A percentile compares a stretch with the other conserved stretches of the same genome.
phyloP scores from a whole-genome alignment of 208 protist genomes.

The Wallacemonas sp. region DNA sequence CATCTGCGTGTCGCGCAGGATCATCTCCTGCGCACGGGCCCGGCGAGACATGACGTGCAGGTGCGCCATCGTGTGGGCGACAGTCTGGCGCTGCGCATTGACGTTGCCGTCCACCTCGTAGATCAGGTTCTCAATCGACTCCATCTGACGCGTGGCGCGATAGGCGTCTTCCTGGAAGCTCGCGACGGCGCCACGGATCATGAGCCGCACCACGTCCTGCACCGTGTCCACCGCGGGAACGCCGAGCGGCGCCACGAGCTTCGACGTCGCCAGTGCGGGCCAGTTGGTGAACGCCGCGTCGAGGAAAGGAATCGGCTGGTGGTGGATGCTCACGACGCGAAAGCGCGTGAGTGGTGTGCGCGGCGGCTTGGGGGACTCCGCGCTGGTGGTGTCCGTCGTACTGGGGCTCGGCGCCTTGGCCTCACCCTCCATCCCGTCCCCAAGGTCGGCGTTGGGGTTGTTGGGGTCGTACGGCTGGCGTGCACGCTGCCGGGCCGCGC shows the following conservation, averaged over 20 bases:
- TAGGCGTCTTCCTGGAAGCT: conserved; percentile 38
- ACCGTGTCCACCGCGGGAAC: conserved; percentile 20
- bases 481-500: neutral
- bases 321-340: conserved; percentile 61
- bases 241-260: conserved; percentile 1
- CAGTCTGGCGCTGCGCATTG: conserved; percentile 10
- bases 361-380: neutral
- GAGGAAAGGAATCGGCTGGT: conserved; percentile 45
- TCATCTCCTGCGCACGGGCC: conserved; percentile 38
- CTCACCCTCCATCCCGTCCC: too few species aligned
- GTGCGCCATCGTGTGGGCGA: conserved; percentile 43
- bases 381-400: neutral
- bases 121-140: conserved; percentile 48
- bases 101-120: conserved; percentile 26
- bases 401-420: too few species aligned
- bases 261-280: conserved; percentile 22
- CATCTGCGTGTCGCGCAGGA: conserved; percentile 52
- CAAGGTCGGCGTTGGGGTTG: neutral
- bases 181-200: conserved; percentile 40
- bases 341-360: conserved; percentile 29
- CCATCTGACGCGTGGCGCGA: conserved; percentile 44
- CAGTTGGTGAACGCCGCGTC: conserved; percentile 42
- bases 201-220: conserved; percentile 44
- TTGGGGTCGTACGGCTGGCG: neutral
- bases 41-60: conserved; percentile 50